Evolutionary conservation across 164 flowering plant species (phyloP).

Genomic region (Magnolia changhungtana): DNA sequence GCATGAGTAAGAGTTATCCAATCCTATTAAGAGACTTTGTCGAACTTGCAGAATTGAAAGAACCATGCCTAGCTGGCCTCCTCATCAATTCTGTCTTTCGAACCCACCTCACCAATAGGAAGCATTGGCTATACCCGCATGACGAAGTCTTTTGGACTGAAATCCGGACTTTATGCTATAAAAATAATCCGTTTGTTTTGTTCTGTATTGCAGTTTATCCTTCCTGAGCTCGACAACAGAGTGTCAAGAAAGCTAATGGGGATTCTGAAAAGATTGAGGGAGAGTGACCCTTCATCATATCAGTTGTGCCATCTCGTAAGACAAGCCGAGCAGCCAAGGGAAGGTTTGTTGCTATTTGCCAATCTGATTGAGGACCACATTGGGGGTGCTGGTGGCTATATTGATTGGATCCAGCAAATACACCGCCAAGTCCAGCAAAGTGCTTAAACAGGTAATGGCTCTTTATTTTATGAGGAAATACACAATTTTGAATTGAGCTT

Average conservation of each 20-base stretch:
- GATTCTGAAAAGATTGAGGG: conserved; percentile 54
- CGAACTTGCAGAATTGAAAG: no score
- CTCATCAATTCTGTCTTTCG: no score
- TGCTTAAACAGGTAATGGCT: conserved; percentile 32
- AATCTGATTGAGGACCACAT: conserved; percentile 83
- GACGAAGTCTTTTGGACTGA: no score
- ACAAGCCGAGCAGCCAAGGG: conserved; percentile 96
- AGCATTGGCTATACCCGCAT: no score
- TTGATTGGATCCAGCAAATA: conserved; percentile 78
- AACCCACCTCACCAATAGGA: no score
- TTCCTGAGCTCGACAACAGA: conserved; percentile 56
- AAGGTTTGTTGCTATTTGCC: conserved; percentile 71
- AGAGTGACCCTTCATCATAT: conserved; percentile 57
- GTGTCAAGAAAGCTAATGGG: conserved; percentile 63
- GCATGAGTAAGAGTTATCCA: no score
- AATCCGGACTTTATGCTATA: no score
- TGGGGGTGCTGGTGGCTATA: conserved; percentile 70
- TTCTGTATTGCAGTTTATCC: conserved; percentile 42
- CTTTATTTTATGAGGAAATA: neutral
- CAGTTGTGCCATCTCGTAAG: conserved; percentile 77
- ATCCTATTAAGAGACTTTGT: no score
- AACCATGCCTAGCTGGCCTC: no score
- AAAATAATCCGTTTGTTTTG: neutral
- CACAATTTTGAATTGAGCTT: no score
- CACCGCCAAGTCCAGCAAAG: conserved; percentile 84